Percentiles rank a stretch among this genome's conserved stretches.
Evolutionary conservation across 1,284 basidiomycete species (phyloP).

Genomic region (Prillingera fragicola): DNA sequence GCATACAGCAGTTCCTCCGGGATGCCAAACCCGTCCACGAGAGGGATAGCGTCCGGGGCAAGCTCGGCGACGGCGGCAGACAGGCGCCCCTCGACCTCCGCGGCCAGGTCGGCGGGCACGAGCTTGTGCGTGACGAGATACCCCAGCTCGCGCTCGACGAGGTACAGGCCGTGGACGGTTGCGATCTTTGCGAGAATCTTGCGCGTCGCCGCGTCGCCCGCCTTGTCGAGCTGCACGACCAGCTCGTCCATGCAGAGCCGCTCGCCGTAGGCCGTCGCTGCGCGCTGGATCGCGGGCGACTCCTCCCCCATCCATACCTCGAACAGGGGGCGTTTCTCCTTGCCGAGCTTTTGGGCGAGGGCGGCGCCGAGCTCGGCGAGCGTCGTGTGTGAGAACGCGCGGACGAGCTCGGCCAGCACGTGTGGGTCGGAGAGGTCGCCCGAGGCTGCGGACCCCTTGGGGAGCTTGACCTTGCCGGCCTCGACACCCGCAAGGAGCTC

Average conservation of each 20-base stretch:
- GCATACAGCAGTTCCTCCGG: slow-evolving; percentile 11
- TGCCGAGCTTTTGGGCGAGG: slow-evolving; percentile 9
- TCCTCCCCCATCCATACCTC: slow-evolving; percentile 16
- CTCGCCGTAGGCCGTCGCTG: slow-evolving; percentile 7
- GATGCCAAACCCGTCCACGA: slow-evolving; percentile 9
- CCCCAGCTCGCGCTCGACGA: slow-evolving; percentile 12
- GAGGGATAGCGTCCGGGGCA: slow-evolving; percentile 3
- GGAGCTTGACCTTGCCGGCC: slow-evolving; percentile 6
- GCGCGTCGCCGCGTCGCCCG: background rate
- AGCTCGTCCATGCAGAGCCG: slow-evolving; percentile 14
- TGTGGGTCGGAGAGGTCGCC: background rate
- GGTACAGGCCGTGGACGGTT: slow-evolving; percentile 8
- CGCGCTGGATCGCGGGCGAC: slow-evolving; percentile 9
- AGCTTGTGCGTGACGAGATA: slow-evolving; percentile 8
- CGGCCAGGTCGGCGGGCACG: background rate
- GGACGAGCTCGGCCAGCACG: slow-evolving; percentile 6
- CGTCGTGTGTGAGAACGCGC: slow-evolving; percentile 3
- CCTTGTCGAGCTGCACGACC: background rate
- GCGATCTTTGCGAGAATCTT: slow-evolving; percentile 4
- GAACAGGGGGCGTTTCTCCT: slow-evolving; percentile 4
- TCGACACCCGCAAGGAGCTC: slow-evolving; percentile 12
- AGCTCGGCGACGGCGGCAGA: slow-evolving; percentile 2
- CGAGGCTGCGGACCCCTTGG: background rate
- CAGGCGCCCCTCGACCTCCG: slow-evolving; percentile 2
- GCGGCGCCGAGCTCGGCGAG: slow-evolving; percentile 1